These are phyloP conservation scores for Ascoidea rubescens DNA, from an alignment of 805 yeast species.

Conservation along the genomic window DNA sequence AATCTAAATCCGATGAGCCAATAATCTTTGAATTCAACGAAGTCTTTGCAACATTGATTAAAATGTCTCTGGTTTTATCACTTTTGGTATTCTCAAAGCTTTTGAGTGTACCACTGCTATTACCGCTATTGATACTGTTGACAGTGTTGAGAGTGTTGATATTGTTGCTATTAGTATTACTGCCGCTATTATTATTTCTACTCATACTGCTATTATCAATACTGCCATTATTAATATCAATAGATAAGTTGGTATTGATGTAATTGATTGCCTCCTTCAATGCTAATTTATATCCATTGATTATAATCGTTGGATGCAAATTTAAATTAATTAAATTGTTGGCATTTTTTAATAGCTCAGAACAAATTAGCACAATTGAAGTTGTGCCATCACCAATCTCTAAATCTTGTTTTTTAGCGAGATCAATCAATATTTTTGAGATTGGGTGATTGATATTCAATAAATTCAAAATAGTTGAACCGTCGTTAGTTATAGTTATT, in stretches of 20 bases:
- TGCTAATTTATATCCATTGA: conserved; percentile 92
- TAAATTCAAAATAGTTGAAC: conserved; percentile 85
- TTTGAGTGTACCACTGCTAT: conserved; percentile 16
- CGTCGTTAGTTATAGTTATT: conserved; percentile 96
- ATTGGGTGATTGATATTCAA: conserved; percentile 98
- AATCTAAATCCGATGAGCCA: conserved; percentile 51
- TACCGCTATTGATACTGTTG: conserved; percentile 64
- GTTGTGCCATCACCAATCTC: conserved; percentile 99
- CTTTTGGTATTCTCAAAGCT: too few relatives aligned
- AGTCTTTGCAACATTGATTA: conserved; percentile 87
- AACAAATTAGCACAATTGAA: conserved; percentile 89
- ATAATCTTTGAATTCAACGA: conserved; percentile 95
- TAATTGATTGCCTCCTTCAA: conserved; percentile 80
- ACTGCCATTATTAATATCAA: conserved; percentile 63
- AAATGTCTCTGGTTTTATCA: conserved; percentile 5
- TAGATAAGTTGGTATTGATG: conserved; percentile 73
- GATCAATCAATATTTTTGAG: conserved; percentile 89
- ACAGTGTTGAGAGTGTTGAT: conserved; percentile 78
- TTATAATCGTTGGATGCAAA: conserved; percentile 95
- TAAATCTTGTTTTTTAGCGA: conserved; percentile 97
- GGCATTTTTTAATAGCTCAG: conserved; percentile 84
- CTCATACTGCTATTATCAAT: conserved; percentile 39
- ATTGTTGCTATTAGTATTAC: conserved; percentile 40
- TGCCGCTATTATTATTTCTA: not conserved
- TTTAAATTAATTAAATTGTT: conserved; percentile 86